Conservation (phyloP, 106 monocot genomes). For the Allium fistulosum region DNA sequence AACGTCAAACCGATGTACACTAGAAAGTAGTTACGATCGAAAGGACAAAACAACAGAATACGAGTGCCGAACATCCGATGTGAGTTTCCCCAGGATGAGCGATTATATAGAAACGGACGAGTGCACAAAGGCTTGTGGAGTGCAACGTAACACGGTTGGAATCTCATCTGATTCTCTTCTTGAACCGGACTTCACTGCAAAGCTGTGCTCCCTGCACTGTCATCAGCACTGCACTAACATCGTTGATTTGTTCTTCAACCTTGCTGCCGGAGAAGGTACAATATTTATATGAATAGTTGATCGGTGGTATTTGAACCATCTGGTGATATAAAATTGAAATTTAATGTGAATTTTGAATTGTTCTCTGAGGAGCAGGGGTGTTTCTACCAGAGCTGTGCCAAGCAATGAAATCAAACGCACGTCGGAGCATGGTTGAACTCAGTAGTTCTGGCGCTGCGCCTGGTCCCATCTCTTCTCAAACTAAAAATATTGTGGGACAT, state of each 20-base stretch:
- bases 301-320: too few species aligned
- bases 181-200: slow-evolving; percentile 29
- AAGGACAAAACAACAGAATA: slow-evolving; percentile 17
- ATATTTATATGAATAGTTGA: neutral
- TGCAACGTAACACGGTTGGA: slow-evolving; percentile 42
- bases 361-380: slow-evolving; percentile 22
- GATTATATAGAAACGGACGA: slow-evolving; percentile 65
- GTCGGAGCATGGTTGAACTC: slow-evolving; percentile 38
- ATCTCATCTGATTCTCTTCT: slow-evolving; percentile 65
- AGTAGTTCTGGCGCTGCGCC: slow-evolving; percentile 31
- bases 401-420: slow-evolving; percentile 21
- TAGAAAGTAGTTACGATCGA: slow-evolving; percentile 46
- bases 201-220: slow-evolving; percentile 60
- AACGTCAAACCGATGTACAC: slow-evolving; percentile 49
- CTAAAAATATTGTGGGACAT: too few species aligned
- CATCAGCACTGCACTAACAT: slow-evolving; percentile 66
- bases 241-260: slow-evolving; percentile 71
- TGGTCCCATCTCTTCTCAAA: neutral
- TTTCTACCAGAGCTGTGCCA: slow-evolving; percentile 37
- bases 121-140: slow-evolving; percentile 62
- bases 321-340: too few species aligned
- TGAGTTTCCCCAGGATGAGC: slow-evolving; percentile 33
- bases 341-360: neutral
- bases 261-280: slow-evolving; percentile 72
- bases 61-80: slow-evolving; percentile 67